phyloP scores from a whole-genome alignment of 1,139 yeast genomes.

The Pichia sp. region DNA sequence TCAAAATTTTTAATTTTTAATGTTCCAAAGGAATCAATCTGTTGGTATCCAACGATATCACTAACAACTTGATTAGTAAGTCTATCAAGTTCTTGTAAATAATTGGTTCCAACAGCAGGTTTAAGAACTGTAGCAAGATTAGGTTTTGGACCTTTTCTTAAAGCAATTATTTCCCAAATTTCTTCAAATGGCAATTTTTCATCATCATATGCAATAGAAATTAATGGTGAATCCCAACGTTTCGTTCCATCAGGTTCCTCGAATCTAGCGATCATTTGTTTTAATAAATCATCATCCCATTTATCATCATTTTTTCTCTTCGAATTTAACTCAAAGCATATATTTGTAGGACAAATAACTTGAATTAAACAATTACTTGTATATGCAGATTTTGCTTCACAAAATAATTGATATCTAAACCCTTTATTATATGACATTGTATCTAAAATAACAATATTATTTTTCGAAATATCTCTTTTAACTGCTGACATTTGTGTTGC shows the following conservation, averaged over 20 bases:
- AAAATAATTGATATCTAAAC: constrained; percentile 84
- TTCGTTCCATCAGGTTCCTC: constrained; percentile 88
- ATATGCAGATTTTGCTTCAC: constrained; percentile 81
- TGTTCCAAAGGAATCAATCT: constrained; percentile 50
- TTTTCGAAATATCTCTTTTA: constrained; percentile 65
- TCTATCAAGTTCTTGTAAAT: constrained; percentile 71
- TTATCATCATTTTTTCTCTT: constrained; percentile 28
- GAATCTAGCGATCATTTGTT: constrained; percentile 72
- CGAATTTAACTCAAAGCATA: constrained; percentile 59
- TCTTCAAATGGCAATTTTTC: constrained; percentile 53
- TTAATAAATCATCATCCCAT: constrained; percentile 68
- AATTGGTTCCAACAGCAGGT: constrained; percentile 67
- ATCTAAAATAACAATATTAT: constrained; percentile 75
- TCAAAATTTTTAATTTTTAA: constrained; percentile 22
- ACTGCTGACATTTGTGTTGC: constrained; percentile 87
- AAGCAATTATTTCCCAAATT: constrained; percentile 65
- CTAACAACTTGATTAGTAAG: constrained; percentile 60
- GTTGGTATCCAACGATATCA: constrained; percentile 55
- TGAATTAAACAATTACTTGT: constrained; percentile 85
- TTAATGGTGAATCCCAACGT: constrained; percentile 93
- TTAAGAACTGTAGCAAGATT: constrained; percentile 72
- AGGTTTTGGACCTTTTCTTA: constrained; percentile 60
- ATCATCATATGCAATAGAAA: constrained; percentile 54
- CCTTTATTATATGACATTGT: constrained; percentile 91
- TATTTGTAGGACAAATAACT: constrained; percentile 59